Conservation (phyloP, 495 filamentous ascomycete species). For the Neurospora pannonica region DNA sequence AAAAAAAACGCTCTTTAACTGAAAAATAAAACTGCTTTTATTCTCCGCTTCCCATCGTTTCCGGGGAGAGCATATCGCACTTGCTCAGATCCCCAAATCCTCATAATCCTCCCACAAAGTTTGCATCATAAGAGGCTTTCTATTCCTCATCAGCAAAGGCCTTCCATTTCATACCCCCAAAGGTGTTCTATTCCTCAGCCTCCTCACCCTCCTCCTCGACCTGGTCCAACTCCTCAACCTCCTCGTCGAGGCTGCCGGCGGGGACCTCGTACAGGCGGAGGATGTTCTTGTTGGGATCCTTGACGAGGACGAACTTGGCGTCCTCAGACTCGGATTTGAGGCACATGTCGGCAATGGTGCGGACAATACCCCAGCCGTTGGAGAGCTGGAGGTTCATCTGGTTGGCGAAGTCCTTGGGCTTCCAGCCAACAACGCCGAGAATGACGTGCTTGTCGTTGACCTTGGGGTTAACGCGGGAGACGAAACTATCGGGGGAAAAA, state of each 20-base stretch:
- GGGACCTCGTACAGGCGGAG: slow-evolving; percentile 90
- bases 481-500: slow-evolving; percentile 51
- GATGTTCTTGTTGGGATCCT: slow-evolving; percentile 93
- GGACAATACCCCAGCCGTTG: slow-evolving; percentile 98
- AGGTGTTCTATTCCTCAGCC: slow-evolving; percentile 21
- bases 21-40: background rate
- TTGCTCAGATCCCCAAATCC: background rate
- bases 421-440: slow-evolving; percentile 92
- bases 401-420: slow-evolving; percentile 88
- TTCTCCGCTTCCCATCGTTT: background rate
- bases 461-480: slow-evolving; percentile 88
- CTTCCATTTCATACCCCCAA: background rate
- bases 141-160: background rate
- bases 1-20: background rate
- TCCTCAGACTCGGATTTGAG: slow-evolving; percentile 51
- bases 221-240: slow-evolving; percentile 30
- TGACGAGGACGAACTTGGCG: slow-evolving; percentile 61
- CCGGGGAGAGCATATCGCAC: background rate
- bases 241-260: slow-evolving; percentile 67
- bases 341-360: slow-evolving; percentile 90
- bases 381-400: slow-evolving; percentile 96
- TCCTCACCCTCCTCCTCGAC: slow-evolving; percentile 17
- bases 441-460: slow-evolving; percentile 82
- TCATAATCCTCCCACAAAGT: background rate
- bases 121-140: background rate